Evolutionary conservation across 1,284 basidiomycete genomes (phyloP).

Genomic region (Malassezia globosa): DNA sequence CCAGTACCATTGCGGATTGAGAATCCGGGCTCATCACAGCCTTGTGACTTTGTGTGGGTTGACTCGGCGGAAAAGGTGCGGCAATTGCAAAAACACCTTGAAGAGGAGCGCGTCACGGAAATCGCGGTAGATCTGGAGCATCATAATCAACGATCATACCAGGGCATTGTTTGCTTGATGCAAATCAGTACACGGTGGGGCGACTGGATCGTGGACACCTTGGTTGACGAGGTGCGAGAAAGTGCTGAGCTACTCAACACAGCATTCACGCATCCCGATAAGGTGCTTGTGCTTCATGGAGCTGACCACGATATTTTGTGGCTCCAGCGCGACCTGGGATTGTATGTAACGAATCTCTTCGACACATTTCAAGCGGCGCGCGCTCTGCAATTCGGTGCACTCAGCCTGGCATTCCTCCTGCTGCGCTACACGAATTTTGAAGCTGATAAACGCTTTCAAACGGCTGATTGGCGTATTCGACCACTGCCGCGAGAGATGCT

Average conservation of each 20-base stretch:
- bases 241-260: conserved; percentile 57
- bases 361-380: conserved; percentile 93
- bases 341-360: conserved; percentile 87
- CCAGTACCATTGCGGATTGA: conserved; percentile 29
- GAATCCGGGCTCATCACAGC: conserved; percentile 53
- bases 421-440: conserved; percentile 77
- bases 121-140: conserved; percentile 91
- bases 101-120: conserved; percentile 54
- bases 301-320: conserved; percentile 88
- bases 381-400: conserved; percentile 59
- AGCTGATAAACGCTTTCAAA: conserved; percentile 90
- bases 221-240: conserved; percentile 58
- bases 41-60: conserved; percentile 65
- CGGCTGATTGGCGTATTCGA: conserved; percentile 89
- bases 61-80: conserved; percentile 56
- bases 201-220: conserved; percentile 77
- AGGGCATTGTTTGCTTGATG: conserved; percentile 83
- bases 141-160: conserved; percentile 72
- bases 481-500: conserved; percentile 82
- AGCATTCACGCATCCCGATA: conserved; percentile 68
- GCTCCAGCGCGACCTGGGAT: conserved; percentile 87
- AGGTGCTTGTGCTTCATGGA: conserved; percentile 77
- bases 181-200: conserved; percentile 64
- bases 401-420: conserved; percentile 73
- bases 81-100: conserved; percentile 55